Evolutionary conservation across 2,329 filamentous ascomycete species (phyloP), one percentile per base, ranked within the genome.

Genomic region (Neodidymelliopsis sp.): DNA sequence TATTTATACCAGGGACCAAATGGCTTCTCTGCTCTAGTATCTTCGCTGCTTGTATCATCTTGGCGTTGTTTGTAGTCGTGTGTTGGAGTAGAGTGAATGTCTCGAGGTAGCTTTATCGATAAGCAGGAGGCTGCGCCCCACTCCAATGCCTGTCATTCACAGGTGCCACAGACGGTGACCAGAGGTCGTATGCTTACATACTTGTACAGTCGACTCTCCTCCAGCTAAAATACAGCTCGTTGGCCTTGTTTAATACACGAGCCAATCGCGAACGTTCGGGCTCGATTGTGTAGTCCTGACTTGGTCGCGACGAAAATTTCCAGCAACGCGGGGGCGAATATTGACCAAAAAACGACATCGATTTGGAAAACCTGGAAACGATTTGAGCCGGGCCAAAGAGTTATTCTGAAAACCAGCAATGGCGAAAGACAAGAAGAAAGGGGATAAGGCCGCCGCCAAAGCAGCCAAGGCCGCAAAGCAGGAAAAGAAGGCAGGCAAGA

Each of bases 401-500:
- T 33, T 31, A 22, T 46, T 18, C 12, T 3, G 18, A 20, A 48
- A 34, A n/a, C n/a, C n/a, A n/a, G n/a, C n/a, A n/a, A 75, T 83
- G 81, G 80, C 71, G 39, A 84, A 76, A 53, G 80, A 81, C 60
- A 84, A 74, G 58, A 71, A 81, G 28, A 83, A 83, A 58, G 69
- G 50, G 13, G 62, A 66, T 44, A 72, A 72, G 39, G 67, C 85
- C 79, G 74, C 76, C 73, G 62, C 57, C 15, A 83, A 83, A 62
- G 74, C 76, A 4, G 82, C 82, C 15, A 76, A 77, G 44, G 80
- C 81, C 4, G 79, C 80, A n/a, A 96, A 96, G 76, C 89, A 94
- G 72, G 88, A 89, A 68, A 94, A 89, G 74, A 96, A 96, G 71
- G 87, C 88, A 20, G 77, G 78, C 22, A 79, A 84, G 59, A 83